Evolutionary conservation across 1,284 basidiomycete genomes (phyloP).

Genomic region (Cutaneotrichosporon curvatum): DNA sequence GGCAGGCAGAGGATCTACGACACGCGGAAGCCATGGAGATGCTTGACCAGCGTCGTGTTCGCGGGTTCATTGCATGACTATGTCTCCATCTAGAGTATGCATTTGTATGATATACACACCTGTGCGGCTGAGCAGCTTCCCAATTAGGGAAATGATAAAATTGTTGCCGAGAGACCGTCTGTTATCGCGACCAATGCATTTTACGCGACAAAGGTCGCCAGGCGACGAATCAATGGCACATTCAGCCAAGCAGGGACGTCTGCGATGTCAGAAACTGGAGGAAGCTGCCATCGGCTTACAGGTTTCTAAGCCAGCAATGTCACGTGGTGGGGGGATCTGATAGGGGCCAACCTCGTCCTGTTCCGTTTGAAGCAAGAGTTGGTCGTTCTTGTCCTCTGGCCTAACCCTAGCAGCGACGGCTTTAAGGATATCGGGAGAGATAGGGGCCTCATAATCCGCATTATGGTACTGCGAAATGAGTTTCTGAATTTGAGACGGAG

Average conservation of each 20-base stretch:
- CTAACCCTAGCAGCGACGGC: slow-evolving; percentile 92
- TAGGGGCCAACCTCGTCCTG: slow-evolving; percentile 85
- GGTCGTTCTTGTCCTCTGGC: slow-evolving; percentile 90
- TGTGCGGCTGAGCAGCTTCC: too few relatives aligned
- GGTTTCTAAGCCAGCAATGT: slow-evolving; percentile 44
- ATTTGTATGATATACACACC: too few relatives aligned
- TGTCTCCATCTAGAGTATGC: too few relatives aligned
- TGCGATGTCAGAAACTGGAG: slow-evolving; percentile 7
- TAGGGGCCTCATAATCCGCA: slow-evolving; percentile 85
- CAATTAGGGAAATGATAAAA: too few relatives aligned
- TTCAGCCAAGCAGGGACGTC: slow-evolving; percentile 38
- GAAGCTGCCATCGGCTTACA: slow-evolving; percentile 31
- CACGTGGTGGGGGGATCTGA: slow-evolving; percentile 42
- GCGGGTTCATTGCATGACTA: too few relatives aligned
- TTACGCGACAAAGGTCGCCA: slow-evolving; percentile 35
- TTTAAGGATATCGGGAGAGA: slow-evolving; percentile 89
- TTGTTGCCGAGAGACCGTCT: too few relatives aligned
- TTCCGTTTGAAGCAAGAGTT: slow-evolving; percentile 85
- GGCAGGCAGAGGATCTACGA: too few relatives aligned
- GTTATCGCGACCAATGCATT: neutral
- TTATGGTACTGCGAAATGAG: slow-evolving; percentile 98
- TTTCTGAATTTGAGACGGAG: slow-evolving; percentile 97
- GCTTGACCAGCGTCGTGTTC: too few relatives aligned
- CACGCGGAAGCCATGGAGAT: too few relatives aligned
- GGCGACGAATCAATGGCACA: slow-evolving; percentile 32